Evolutionary conservation across 1,284 basidiomycete species (phyloP), one percentile per base, ranked within the genome.

Genomic region (Leucoagaricus sp.): DNA sequence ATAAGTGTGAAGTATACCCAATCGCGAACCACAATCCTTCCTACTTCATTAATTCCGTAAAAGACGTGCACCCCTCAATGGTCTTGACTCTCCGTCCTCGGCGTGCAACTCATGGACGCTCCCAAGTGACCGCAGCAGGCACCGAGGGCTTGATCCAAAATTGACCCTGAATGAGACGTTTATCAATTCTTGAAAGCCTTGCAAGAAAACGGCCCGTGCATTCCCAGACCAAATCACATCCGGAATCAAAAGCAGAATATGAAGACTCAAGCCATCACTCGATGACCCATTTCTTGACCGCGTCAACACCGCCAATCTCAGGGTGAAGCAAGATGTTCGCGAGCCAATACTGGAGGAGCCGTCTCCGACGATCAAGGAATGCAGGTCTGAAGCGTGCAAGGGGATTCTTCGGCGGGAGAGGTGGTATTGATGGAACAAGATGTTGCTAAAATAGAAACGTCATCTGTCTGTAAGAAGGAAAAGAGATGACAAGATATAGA

Each of bases 321-420:
- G 89, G 89, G 63, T 91, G 89, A 1, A 91, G 73, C 0, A 91
- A 65, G 0, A 91, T 79, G 0, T 78, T 71, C 0, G 81, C 77
- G 0, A 91, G 81, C 87, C 88, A 91, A 55, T 81, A 81, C 64
- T 89, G 81, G 2, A 91, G 72, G 15, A 77, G 77, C 41, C 81
- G 76, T 21, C 87, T 73, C n/a, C 89, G 77, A n/a, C 77, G 77
- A 50, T 90, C 86, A 2, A 91, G 78, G 68, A 91, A 92, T 0
- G 80, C 81, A 0, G 84, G 81, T 7, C 88, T 75, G 63, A 87
- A 91, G 41, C 82, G 81, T 13, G 86, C 79, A 1, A 89, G 72
- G 0, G 87, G 81, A 0, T 83, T 80, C 67, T 91, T 91, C 0
- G 89, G 86, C 0, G 89, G 89, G 1, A 91, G 77, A 0, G 75